Base-by-base conservation (phyloP, 257 asterid species). In the Leptodermis oblonga region DNA sequence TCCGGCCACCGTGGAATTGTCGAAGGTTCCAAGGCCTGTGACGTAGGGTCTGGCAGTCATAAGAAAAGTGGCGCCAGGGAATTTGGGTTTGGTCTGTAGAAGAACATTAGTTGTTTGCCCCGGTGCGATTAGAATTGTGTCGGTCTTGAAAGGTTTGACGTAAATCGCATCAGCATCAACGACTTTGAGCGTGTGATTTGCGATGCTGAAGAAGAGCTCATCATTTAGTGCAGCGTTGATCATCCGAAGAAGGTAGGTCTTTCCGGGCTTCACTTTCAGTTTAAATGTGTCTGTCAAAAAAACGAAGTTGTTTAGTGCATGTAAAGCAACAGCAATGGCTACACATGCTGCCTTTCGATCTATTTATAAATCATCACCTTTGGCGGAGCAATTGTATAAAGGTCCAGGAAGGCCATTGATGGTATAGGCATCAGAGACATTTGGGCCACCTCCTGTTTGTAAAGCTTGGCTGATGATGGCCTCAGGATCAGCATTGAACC, bases 201-300 rank as follows among this genome's bases (percentile, higher is more conserved):
- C 90, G 1, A 87, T 77, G 67, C 87, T 82, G 62, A 83, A 85
- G 80, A 85, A 83, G 36, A 88, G 82, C 63, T 80, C 88, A 18
- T 85, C 89, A 49, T 87, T 85, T 1, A 88, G 87, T 58, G 88
- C 92, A 28, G 88, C 90, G 34, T 88, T 88, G 84, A 86, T 79
- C 53, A 88, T 54, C 1, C 92, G 86, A 14, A 88, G 90, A 68
- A 88, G 88, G 66, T 88, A 88, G 0, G 84, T 86, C 74, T 82
- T 88, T 36, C 90, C 85, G 0, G 90, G 80, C 36, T 83, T 82
- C 18, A 84, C 92, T 69, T 73, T 81, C 68, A 87, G 63, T 49
- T 79, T 83, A 66, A 81, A 87, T 43, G 90, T 83, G 74, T 81
- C 87, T 84, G 82, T 48, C 34, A 61, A 10, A 12, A 23, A 48